Base-by-base conservation (phyloP, 1,284 basidiomycete species). In the Chalciporus sp. region DNA sequence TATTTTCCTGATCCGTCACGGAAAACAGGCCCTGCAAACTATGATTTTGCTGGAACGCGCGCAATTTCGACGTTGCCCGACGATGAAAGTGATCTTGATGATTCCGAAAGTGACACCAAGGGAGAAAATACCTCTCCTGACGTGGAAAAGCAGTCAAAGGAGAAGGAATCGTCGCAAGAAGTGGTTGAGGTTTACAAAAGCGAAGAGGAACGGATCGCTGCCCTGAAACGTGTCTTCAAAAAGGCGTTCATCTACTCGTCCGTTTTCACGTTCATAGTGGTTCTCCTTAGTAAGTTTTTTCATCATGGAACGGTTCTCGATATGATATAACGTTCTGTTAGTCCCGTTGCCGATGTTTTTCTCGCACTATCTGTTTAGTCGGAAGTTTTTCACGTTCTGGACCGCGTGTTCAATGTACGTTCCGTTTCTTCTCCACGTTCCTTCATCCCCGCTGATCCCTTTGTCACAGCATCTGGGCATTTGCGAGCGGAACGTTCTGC, bases 331-430 rank as follows among this genome's bases (percentile, higher is more conserved):
- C 47, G 27, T 49, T 53, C 35, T 28, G 47, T 48, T 28, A 78
- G 76, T 81, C 0, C 80, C 81, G 0, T 58, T 82, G 7, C 80
- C 81, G 6, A 76, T 81, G 75, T 81, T 79, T 63, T 79, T 80
- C 65, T 75, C 75, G 31, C 73, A 74, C 52, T 83, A 82, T 57
- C 65, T 82, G 5, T 81, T 80, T 59, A 79, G 75, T 54, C 66
- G 70, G 47, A 61, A 59, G 17, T 83, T 82, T 63, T 81, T 76
- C 61, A 73, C 67, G n/a, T 79, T 79, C 60, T 83, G 80, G 81
- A 71, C 78, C 33, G 74, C 74, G 1, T 74, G 77, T 33, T 74
- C 76, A 17, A 79, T 82, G 77, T 79, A 55, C 29, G 55, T 58
- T 46, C 37, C 20, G 19, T 33, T 20, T 48, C 39, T 40, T 19